phyloP scores from a whole-genome alignment of 1,284 basidiomycete species.

The Cerioporus squamosus region DNA sequence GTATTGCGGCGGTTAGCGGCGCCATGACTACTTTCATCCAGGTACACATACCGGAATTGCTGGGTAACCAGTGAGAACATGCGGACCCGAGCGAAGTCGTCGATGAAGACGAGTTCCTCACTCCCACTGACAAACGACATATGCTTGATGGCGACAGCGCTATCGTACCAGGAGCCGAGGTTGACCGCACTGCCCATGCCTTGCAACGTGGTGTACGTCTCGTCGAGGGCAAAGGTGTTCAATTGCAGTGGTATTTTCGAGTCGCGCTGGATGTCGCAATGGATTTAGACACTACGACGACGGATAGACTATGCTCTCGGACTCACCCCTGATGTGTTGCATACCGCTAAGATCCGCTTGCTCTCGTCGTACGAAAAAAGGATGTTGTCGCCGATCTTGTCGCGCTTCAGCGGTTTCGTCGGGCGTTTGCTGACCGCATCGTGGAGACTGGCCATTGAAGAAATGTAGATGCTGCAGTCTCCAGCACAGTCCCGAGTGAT shows the following conservation, averaged over 20 bases:
- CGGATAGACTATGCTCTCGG: neutral
- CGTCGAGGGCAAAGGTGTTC: conserved; percentile 51
- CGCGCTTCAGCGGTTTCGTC: conserved; percentile 37
- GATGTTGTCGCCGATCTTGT: conserved; percentile 49
- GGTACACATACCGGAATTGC: conserved; percentile 48
- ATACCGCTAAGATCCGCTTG: conserved; percentile 50
- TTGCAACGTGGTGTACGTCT: conserved; percentile 42
- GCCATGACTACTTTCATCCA: neutral
- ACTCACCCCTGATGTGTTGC: conserved; percentile 35
- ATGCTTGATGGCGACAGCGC: conserved; percentile 32
- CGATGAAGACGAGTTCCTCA: conserved; percentile 55
- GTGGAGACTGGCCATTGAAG: conserved; percentile 25
- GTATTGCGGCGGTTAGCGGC: neutral
- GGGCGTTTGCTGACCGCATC: conserved; percentile 30
- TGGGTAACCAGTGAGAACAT: conserved; percentile 55
- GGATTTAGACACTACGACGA: neutral
- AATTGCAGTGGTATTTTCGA: conserved; percentile 43
- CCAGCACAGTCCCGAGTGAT: conserved; percentile 41
- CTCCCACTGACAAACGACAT: conserved; percentile 47
- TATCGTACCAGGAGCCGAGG: conserved; percentile 48
- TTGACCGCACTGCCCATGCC: conserved; percentile 44
- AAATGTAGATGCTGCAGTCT: conserved; percentile 45
- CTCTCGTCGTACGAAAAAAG: conserved; percentile 54
- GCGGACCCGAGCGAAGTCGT: conserved; percentile 42
- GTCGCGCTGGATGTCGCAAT: neutral